A percentile compares a stretch with the other conserved stretches of the same genome.
Evolutionary conservation across 345 rosid genomes (phyloP).

Genomic region (Eucalyptus viminalis): DNA sequence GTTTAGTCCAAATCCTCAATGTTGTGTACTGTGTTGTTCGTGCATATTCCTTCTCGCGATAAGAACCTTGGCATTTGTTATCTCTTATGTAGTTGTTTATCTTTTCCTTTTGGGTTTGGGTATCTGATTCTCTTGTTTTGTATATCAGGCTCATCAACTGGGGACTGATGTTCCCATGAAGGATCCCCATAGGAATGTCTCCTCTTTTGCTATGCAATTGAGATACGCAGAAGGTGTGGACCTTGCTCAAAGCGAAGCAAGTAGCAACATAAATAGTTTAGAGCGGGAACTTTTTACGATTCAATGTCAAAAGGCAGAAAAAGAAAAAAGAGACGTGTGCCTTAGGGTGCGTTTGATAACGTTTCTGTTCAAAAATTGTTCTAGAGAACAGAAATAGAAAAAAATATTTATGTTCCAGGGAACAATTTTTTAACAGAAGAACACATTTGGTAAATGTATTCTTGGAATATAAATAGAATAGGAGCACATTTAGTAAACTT

Average conservation of each 20-base stretch:
- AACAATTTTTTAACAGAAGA: too few species aligned
- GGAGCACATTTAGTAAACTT: too few species aligned
- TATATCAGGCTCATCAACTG: slow-evolving; percentile 47
- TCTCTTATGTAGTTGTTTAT: background rate
- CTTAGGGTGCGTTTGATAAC: too few species aligned
- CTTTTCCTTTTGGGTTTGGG: background rate
- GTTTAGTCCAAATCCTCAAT: background rate
- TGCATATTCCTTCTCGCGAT: background rate
- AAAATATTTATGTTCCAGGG: too few species aligned
- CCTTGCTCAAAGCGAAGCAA: background rate
- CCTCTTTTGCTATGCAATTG: slow-evolving; percentile 79
- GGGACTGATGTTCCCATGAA: slow-evolving; percentile 83
- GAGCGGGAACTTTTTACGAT: background rate
- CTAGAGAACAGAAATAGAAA: too few species aligned
- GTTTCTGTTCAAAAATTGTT: too few species aligned
- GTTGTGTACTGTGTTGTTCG: background rate
- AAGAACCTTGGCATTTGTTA: background rate
- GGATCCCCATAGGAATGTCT: slow-evolving; percentile 63
- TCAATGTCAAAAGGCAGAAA: too few species aligned
- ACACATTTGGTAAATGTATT: too few species aligned
- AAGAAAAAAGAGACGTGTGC: too few species aligned
- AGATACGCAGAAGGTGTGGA: slow-evolving; percentile 17
- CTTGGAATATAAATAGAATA: too few species aligned
- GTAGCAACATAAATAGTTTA: background rate
- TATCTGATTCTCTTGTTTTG: background rate